Evolutionary conservation across 192 early-diverging fungal genomes (phyloP), one percentile per base, ranked within the genome.

Genomic region (Umbelopsis ramanniana): DNA sequence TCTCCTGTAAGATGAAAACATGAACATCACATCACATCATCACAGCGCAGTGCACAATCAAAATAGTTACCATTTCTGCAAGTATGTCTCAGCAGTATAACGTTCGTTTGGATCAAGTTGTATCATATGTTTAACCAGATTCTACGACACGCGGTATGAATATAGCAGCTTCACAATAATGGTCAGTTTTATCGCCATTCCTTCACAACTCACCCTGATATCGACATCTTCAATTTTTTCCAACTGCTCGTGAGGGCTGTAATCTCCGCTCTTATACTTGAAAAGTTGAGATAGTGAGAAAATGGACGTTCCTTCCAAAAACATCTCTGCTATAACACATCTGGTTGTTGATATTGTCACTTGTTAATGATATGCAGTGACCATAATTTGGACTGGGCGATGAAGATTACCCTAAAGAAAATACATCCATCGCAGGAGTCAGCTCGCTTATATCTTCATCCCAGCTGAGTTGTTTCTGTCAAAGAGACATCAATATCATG

Each of bases 281-380:
- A 99, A 85, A 23, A 99, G 81, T 70, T 96, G 96, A 35, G 96
- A 93, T 19, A 99, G 81, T 3, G 91, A 93, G 74, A 99, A 99
- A 38, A 99, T 82, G 9, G 95, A 88, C 21, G 92, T 91, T 7
- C 97, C 95, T 75, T 99, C 97, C 38, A 98, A 79, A 73, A 97
- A 96, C 5, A 99, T 78, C 79, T 99, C 97, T 2, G 95, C 96
- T 76, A 99, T 95, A 0, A 91, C 89, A 72, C 90, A 96, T 26
- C 82, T 88, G 14, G 23, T 37, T 37, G 33, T 3, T 35, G 73
- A 19, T 22, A 24, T 43, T 23, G 22, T 17, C 15, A 46, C 22
- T 14, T 8, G 24, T 50, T 54, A n/a, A 2, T 35, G 29, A 54
- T 22, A 10, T 3, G 8, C 12, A 68, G 17, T 11, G 3, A 52